Evolutionary conservation across 441 rosid genomes (phyloP).

Genomic region (Populus tomentosa): DNA sequence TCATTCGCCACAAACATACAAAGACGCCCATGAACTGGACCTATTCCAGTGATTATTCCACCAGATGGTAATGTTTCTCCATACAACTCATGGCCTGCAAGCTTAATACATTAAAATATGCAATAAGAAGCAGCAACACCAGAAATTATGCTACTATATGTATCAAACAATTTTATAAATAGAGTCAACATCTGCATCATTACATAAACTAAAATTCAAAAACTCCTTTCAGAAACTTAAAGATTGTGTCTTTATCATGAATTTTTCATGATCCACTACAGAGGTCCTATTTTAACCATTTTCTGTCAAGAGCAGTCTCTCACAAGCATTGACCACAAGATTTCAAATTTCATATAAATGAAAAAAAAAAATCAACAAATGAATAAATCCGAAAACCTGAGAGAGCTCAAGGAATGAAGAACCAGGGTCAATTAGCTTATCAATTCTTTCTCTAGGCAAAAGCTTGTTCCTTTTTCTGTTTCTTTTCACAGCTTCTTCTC

Average conservation of each 20-base stretch:
- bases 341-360: neutral
- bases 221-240: neutral
- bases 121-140: constrained; percentile 28
- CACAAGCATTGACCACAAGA: neutral
- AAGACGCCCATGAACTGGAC: constrained; percentile 91
- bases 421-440: constrained; percentile 70
- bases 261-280: neutral
- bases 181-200: neutral
- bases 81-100: constrained; percentile 93
- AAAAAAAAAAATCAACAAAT: neutral
- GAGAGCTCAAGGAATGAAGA: constrained; percentile 96
- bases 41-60: constrained; percentile 87
- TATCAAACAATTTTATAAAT: neutral
- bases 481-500: constrained; percentile 71
- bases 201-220: neutral
- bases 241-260: neutral
- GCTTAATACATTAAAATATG: constrained; percentile 49
- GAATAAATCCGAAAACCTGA: constrained; percentile 45
- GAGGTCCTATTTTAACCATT: neutral
- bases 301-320: neutral
- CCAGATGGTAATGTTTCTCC: constrained; percentile 83
- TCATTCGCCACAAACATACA: constrained; percentile 98
- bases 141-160: neutral
- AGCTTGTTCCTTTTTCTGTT: constrained; percentile 76
- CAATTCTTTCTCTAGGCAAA: constrained; percentile 77